A percentile compares a stretch with the other conserved stretches of the same genome.
Conservation (phyloP, 768 basidiomycete species). For the Tephrocybe sp. region DNA sequence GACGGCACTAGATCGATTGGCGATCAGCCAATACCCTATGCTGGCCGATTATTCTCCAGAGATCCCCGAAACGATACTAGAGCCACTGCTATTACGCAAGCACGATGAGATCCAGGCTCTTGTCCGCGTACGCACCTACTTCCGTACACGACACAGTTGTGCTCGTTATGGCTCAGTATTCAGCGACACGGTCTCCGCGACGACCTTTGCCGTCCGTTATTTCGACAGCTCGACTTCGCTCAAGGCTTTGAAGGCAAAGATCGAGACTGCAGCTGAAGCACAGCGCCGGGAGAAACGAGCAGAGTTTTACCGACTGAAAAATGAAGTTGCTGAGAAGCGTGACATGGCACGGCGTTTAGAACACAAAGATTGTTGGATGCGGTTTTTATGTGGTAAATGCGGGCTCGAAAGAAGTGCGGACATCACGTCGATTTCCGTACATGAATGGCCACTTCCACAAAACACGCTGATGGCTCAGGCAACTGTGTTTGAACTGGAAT, state of each 20-base stretch:
- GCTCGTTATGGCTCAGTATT: conserved; percentile 31
- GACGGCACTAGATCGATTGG: conserved; percentile 42
- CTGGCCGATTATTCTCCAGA: conserved; percentile 45
- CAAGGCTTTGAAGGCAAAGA: conserved; percentile 21
- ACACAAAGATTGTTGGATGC: no score
- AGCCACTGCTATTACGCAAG: conserved; percentile 39
- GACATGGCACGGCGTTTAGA: no score
- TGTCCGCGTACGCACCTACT: conserved; percentile 24
- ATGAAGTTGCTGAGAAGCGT: no score
- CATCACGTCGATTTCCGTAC: conserved; percentile 26
- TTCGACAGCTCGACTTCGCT: conserved; percentile 23
- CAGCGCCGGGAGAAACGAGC: conserved; percentile 18
- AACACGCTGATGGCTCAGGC: conserved; percentile 18
- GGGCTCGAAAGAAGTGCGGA: conserved; percentile 11
- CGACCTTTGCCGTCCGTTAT: conserved; percentile 34
- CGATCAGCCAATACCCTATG: conserved; percentile 32
- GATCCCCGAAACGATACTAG: conserved; percentile 34
- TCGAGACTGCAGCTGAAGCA: conserved; percentile 24
- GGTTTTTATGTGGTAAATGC: conserved; percentile 28
- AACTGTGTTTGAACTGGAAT: conserved; percentile 40
- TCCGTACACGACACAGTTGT: conserved; percentile 25
- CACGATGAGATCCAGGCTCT: conserved; percentile 26
- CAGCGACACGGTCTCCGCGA: conserved; percentile 9
- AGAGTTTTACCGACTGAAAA: conserved; percentile 26
- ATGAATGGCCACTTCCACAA: conserved; percentile 48